phyloP scores from a whole-genome alignment of 2,329 filamentous ascomycete species.

The Sporothrix sp. region DNA sequence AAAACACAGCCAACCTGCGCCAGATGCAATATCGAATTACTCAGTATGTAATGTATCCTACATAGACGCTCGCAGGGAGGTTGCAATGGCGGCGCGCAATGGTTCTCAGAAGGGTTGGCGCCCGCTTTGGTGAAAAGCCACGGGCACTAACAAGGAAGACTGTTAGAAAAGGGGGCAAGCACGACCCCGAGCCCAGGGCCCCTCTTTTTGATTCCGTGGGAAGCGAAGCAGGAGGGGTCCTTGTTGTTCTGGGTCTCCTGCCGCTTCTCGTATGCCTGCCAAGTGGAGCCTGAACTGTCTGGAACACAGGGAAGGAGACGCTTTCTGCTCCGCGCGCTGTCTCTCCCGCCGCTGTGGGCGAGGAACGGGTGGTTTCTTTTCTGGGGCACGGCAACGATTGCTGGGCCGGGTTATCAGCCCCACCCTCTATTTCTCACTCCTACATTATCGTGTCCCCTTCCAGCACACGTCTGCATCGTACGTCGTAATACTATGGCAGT shows the following conservation, averaged over 20 bases:
- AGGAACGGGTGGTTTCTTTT: constrained; percentile 1
- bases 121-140: background rate
- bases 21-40: too few relatives aligned
- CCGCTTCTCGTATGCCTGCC: too few relatives aligned
- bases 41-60: background rate
- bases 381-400: background rate
- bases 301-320: background rate
- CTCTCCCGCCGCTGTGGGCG: constrained; percentile 5
- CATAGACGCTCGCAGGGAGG: background rate
- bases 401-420: background rate
- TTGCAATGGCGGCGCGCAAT: constrained; percentile 10
- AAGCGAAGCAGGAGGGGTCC: background rate
- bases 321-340: background rate
- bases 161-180: background rate
- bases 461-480: background rate
- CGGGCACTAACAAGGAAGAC: too few relatives aligned
- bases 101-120: constrained; percentile 6
- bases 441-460: background rate
- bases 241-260: too few relatives aligned
- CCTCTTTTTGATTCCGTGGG: background rate
- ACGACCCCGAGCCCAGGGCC: background rate
- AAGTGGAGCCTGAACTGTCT: background rate
- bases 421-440: background rate
- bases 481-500: too few relatives aligned
- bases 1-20: too few relatives aligned